Evolutionary conservation across 108 stramenopile genomes (phyloP).

Genomic region (Cyclotella kingstonii): DNA sequence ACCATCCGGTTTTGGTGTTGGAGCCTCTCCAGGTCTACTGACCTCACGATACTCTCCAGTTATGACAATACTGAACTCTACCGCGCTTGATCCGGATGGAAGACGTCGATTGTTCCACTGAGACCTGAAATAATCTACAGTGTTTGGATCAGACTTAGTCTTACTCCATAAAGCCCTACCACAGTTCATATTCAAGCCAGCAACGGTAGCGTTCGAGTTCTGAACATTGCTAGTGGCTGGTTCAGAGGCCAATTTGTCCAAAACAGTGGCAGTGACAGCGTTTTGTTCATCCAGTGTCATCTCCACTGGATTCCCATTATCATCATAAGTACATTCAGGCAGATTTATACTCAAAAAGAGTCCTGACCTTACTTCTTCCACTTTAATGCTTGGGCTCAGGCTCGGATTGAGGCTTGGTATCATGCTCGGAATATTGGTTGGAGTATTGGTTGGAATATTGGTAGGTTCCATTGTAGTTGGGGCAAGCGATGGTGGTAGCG

Average conservation of each 20-base stretch:
- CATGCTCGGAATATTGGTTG: not conserved
- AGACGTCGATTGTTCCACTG: constrained; percentile 8
- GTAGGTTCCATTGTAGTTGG: not conserved
- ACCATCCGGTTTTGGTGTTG: not conserved
- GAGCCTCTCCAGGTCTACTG: constrained; percentile 8
- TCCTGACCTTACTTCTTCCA: not conserved
- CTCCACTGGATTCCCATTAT: constrained; percentile 1
- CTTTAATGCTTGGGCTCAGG: not conserved
- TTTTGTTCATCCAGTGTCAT: constrained; percentile 11
- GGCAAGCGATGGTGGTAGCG: not conserved
- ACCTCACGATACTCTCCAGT: constrained; percentile 22
- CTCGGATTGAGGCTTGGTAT: not conserved
- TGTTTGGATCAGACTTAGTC: too few relatives aligned
- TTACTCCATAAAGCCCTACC: not conserved
- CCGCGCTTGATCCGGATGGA: constrained; percentile 15
- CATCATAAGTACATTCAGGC: constrained; percentile 6
- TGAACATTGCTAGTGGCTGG: not conserved
- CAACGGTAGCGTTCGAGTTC: not conserved
- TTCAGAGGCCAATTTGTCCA: not conserved
- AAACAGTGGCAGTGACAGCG: constrained; percentile 9
- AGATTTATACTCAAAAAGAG: not conserved
- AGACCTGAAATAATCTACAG: too few relatives aligned
- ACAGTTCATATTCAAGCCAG: constrained; percentile 1
- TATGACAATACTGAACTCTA: constrained; percentile 27
- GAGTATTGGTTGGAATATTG: not conserved